Conservation (phyloP, 371 early-diverging fungal genomes). For the Astathelohania contejeani region DNA sequence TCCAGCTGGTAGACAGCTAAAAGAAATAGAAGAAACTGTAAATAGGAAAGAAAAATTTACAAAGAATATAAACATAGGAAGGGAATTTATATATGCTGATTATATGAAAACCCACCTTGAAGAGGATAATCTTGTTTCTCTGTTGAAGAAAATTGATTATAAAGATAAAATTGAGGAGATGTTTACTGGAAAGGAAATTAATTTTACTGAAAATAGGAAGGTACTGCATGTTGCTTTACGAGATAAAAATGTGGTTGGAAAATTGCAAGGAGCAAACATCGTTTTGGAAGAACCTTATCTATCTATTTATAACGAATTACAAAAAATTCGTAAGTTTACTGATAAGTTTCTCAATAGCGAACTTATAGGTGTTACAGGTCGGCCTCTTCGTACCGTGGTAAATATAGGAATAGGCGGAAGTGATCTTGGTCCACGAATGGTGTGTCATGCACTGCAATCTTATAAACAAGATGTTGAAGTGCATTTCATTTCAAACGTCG, state of each 20-base stretch:
- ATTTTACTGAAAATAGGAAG: slow-evolving; percentile 85
- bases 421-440: slow-evolving; percentile 97
- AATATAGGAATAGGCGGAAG: slow-evolving; percentile 98
- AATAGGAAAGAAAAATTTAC: slow-evolving; percentile 25
- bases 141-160: slow-evolving; percentile 12
- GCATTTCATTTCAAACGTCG: slow-evolving; percentile 91
- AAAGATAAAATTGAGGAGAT: slow-evolving; percentile 56
- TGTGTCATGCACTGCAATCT: slow-evolving; percentile 78
- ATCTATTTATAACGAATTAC: slow-evolving; percentile 73
- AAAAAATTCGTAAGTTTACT: slow-evolving; percentile 69
- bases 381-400: slow-evolving; percentile 74
- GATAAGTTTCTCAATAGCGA: slow-evolving; percentile 65
- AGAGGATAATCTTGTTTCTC: slow-evolving; percentile 4
- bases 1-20: too few relatives aligned
- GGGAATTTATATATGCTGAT: slow-evolving; percentile 39
- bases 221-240: slow-evolving; percentile 87
- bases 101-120: slow-evolving; percentile 49
- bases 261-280: slow-evolving; percentile 60
- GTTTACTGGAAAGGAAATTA: slow-evolving; percentile 82
- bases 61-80: slow-evolving; percentile 11
- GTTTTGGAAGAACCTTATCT: slow-evolving; percentile 18
- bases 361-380: slow-evolving; percentile 82
- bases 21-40: too few relatives aligned
- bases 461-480: slow-evolving; percentile 62
- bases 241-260: slow-evolving; percentile 63